Conservation (phyloP, 768 basidiomycete genomes). For the Gyrodon lividus region DNA sequence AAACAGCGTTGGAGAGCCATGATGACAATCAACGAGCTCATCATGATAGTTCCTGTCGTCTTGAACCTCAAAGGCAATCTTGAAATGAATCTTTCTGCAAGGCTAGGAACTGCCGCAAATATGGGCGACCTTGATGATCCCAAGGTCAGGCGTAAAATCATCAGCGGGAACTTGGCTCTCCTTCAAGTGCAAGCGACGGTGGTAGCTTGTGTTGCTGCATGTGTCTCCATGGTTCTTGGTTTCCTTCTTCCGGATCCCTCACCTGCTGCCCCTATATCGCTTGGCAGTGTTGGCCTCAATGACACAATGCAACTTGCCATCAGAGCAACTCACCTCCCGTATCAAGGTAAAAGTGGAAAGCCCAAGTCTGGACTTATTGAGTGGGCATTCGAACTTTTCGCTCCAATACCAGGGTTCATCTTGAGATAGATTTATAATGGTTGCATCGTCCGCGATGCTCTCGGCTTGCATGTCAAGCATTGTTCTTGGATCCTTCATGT, state of each 20-base stretch:
- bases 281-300: conserved; percentile 11
- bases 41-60: conserved; percentile 93
- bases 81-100: conserved; percentile 97
- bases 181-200: conserved; percentile 92
- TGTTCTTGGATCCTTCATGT: conserved; percentile 92
- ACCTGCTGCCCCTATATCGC: conserved; percentile 1
- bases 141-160: conserved; percentile 54
- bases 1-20: conserved; percentile 85
- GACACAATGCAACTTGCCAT: conserved; percentile 5
- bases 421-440: conserved; percentile 63
- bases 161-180: conserved; percentile 79
- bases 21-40: conserved; percentile 87
- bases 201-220: conserved; percentile 84
- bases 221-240: conserved; percentile 72
- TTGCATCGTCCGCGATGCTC: conserved; percentile 76
- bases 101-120: conserved; percentile 93
- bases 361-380: conserved; percentile 38
- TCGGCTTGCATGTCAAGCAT: conserved; percentile 76
- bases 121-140: conserved; percentile 87
- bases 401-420: conserved; percentile 5
- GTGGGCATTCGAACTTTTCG: conserved; percentile 28
- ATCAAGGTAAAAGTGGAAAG: conserved; percentile 26
- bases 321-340: conserved; percentile 23
- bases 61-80: conserved; percentile 97
- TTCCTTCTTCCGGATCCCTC: conserved; percentile 47